Base-by-base conservation (phyloP, 1,284 basidiomycete species). In the Stereum hirsutum region DNA sequence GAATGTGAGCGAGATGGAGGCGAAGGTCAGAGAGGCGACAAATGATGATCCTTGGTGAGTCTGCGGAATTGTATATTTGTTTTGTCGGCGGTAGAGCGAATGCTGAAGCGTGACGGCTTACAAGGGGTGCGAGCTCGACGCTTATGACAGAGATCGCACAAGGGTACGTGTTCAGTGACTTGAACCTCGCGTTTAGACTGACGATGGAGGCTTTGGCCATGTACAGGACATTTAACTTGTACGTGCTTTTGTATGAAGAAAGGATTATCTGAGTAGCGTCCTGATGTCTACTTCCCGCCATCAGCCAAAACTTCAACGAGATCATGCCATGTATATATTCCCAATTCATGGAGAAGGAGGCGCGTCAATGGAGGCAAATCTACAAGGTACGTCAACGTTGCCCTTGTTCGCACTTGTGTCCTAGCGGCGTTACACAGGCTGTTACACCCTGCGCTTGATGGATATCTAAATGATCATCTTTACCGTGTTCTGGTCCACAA, bases 111-210 rank as follows among this genome's bases (percentile, higher is more conserved):
- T n/a, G n/a, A n/a, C n/a, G n/a, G n/a, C n/a, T n/a, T n/a, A n/a
- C n/a, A n/a, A 95, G 92, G 94, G 95, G 96, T 21, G 95, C 96
- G 49, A 94, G 89, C 58, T 97, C 95, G 42, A 96, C 94, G 17
- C 68, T 98, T 60, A 99, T 99, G 95, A 89, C 94, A 61, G 94
- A 99, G 58, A 99, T 99, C 55, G 93, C 95, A 5, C 83, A 88
- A 73, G 90, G 89, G 91, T 93, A 54, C 54, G 84, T 72, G 15
- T n/a, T n/a, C n/a, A n/a, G n/a, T n/a, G n/a, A n/a, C n/a, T n/a
- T n/a, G n/a, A n/a, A n/a, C n/a, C n/a, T n/a, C n/a, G n/a, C n/a
- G n/a, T n/a, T n/a, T n/a, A n/a, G n/a, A n/a, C n/a, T n/a, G n/a
- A n/a, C n/a, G n/a, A n/a, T n/a, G n/a, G n/a, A n/a, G n/a, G n/a